Percentiles rank a stretch among this genome's conserved stretches.
Evolutionary conservation across 2,329 filamentous ascomycete genomes (phyloP).

Genomic region (Paracoccidioides lutzii): DNA sequence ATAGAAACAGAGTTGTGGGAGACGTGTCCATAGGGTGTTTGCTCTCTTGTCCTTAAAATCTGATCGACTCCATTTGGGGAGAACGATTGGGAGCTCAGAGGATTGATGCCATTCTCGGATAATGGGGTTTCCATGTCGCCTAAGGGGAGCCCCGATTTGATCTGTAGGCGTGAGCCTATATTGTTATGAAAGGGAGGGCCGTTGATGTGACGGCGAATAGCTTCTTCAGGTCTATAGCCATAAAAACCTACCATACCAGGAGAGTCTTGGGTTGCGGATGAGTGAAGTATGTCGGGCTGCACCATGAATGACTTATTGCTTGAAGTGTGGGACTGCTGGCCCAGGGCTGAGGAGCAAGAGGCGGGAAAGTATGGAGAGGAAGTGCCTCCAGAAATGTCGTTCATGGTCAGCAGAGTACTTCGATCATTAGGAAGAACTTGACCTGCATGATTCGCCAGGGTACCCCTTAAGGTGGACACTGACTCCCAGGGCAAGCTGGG

Average conservation of each 20-base stretch:
- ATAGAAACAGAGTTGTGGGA: conserved; percentile 25
- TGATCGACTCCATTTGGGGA: conserved; percentile 19
- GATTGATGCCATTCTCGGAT: conserved; percentile 18
- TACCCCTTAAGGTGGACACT: conserved; percentile 32
- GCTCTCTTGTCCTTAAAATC: conserved; percentile 15
- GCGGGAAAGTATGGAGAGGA: conserved; percentile 36
- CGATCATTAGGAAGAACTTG: conserved; percentile 40
- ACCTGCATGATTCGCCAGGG: conserved; percentile 42
- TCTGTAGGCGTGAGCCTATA: conserved; percentile 19
- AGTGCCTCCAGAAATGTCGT: conserved; percentile 27
- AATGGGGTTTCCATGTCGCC: conserved; percentile 19
- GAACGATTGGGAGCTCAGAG: conserved; percentile 18
- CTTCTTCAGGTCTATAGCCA: conserved; percentile 23
- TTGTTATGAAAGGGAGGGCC: conserved; percentile 21
- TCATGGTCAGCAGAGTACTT: conserved; percentile 21
- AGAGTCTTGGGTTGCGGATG: neutral
- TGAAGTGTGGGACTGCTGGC: conserved; percentile 24
- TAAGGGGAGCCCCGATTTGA: conserved; percentile 20
- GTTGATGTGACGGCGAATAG: conserved; percentile 20
- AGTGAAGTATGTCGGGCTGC: conserved; percentile 4
- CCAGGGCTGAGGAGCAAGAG: conserved; percentile 34
- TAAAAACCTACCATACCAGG: conserved; percentile 17
- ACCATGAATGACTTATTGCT: conserved; percentile 24
- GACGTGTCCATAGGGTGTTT: conserved; percentile 20
- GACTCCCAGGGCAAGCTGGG: conserved; percentile 47